phyloP scores from a whole-genome alignment of 371 early-diverging fungal species.

The Cokeromyces recurvatus region DNA sequence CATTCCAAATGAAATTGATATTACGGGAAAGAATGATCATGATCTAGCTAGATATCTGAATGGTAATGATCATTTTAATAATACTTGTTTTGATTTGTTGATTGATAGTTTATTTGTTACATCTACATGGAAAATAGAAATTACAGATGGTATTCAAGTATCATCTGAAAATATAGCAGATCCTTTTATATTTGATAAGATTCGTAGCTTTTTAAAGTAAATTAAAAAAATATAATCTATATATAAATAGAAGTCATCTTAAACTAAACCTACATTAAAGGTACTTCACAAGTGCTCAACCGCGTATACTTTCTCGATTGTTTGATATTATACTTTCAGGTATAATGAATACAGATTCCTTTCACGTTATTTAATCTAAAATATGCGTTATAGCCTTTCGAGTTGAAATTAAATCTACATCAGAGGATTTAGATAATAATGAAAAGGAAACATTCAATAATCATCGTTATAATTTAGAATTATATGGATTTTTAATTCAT shows the following conservation, averaged over 20 bases:
- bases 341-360: conserved; percentile 17
- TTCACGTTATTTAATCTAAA: not conserved
- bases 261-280: conserved; percentile 6
- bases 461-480: conserved; percentile 63
- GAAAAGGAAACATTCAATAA: conserved; percentile 64
- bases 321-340: conserved; percentile 65
- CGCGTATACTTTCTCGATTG: conserved; percentile 31
- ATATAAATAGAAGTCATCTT: too few species aligned
- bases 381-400: conserved; percentile 45
- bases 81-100: too few species aligned
- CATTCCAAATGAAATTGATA: conserved; percentile 54
- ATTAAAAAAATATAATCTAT: too few species aligned
- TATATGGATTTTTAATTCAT: conserved; percentile 72
- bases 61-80: conserved; percentile 20
- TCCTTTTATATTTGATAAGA: conserved; percentile 51
- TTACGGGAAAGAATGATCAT: conserved; percentile 53
- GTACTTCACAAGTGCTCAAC: conserved; percentile 29
- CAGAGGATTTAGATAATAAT: conserved; percentile 55
- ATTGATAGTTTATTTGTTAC: not conserved
- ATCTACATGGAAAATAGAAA: too few species aligned
- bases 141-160: conserved; percentile 60
- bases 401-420: conserved; percentile 54
- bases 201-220: conserved; percentile 73
- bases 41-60: conserved; percentile 50
- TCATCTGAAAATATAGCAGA: conserved; percentile 53